These are phyloP conservation scores for Fusarium sarcochroum DNA, from an alignment of 2,329 filamentous ascomycete species.

Conservation along the genomic window DNA sequence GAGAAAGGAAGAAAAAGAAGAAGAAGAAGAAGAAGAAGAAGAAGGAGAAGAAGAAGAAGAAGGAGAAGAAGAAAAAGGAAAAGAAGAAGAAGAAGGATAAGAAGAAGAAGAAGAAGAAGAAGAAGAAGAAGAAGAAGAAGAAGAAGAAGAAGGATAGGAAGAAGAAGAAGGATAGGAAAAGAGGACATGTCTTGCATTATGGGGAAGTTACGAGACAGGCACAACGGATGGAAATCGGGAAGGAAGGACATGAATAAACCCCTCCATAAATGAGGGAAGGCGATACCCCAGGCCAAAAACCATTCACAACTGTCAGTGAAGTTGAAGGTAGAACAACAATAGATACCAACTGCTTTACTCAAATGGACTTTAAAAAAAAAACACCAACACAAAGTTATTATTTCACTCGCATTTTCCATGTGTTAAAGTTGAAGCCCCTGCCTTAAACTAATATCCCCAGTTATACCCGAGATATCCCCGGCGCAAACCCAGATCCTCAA, in stretches of 20 bases:
- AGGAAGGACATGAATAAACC: slow-evolving; percentile 32
- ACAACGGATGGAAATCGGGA: slow-evolving; percentile 16
- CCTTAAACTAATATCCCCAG: not conserved
- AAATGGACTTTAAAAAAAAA: not conserved
- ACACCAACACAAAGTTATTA: too few relatives aligned
- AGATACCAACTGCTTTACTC: slow-evolving; percentile 16
- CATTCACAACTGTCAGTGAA: slow-evolving; percentile 19
- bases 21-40: too few relatives aligned
- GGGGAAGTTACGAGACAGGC: slow-evolving; percentile 19
- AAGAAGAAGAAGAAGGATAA: too few relatives aligned
- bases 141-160: not conserved
- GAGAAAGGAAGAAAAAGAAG: too few relatives aligned
- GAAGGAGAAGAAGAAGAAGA: too few relatives aligned
- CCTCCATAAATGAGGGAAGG: slow-evolving; percentile 45
- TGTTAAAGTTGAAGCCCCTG: too few relatives aligned
- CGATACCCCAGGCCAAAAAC: slow-evolving; percentile 47
- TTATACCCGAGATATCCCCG: slow-evolving; percentile 46
- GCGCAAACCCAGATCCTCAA: slow-evolving; percentile 36
- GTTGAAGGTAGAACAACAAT: slow-evolving; percentile 29
- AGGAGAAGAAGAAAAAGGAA: too few relatives aligned
- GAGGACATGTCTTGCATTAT: slow-evolving; percentile 12
- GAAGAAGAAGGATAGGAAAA: not conserved
- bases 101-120: too few relatives aligned
- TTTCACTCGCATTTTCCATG: too few relatives aligned
- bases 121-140: not conserved